A percentile compares a stretch with the other conserved stretches of the same genome.
Evolutionary conservation across 192 early-diverging fungal genomes (phyloP).

Genomic region (Backusella macrospora): DNA sequence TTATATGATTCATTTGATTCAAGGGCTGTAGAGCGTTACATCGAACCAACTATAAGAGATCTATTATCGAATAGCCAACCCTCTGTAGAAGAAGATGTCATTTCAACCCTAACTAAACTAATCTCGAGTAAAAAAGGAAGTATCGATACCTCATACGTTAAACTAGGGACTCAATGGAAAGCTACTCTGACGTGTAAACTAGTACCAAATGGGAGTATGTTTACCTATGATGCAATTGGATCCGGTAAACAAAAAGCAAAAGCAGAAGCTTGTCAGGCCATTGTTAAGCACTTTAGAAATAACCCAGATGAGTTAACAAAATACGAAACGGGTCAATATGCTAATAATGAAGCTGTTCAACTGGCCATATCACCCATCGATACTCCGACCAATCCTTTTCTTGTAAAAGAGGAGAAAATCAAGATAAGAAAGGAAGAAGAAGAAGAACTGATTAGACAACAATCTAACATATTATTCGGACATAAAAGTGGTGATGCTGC

Average conservation of each 20-base stretch:
- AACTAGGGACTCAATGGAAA: not conserved
- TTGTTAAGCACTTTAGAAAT: not conserved
- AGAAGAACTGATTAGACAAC: not conserved
- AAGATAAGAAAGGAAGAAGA: not conserved
- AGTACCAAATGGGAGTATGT: not conserved
- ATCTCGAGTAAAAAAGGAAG: not conserved
- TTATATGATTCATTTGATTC: not conserved
- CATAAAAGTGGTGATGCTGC: too few relatives aligned
- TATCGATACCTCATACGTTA: not conserved
- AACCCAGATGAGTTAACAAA: not conserved
- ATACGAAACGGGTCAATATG: not conserved
- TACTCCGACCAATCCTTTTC: not conserved
- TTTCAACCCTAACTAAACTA: not conserved
- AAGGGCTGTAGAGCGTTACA: not conserved
- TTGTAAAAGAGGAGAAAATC: not conserved
- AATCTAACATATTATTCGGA: not conserved
- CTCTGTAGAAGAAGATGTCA: not conserved
- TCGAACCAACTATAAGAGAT: not conserved
- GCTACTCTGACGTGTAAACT: not conserved
- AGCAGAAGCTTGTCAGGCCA: not conserved
- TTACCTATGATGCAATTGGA: not conserved
- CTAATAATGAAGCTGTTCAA: not conserved
- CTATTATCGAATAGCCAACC: not conserved
- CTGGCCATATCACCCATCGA: not conserved
- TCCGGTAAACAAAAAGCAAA: not conserved